Conservation (phyloP, 2,329 filamentous ascomycete species). For the Cordyceps cateniannulata region DNA sequence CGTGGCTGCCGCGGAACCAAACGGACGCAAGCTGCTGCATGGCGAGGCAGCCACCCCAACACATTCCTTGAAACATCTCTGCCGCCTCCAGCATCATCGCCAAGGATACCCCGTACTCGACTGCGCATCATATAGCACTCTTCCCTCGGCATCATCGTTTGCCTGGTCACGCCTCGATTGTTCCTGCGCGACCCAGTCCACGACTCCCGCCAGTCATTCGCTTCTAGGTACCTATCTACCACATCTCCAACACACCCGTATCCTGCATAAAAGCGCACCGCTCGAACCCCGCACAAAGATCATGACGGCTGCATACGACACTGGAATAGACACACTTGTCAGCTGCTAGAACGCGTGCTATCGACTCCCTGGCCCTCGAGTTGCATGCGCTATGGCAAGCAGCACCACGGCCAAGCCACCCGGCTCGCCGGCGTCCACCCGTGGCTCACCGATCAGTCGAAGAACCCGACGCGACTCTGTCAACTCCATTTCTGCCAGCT, state of each 20-base stretch:
- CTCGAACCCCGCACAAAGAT: not conserved
- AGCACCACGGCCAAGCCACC: conserved; percentile 24
- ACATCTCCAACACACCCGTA: not conserved
- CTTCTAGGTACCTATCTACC: not conserved
- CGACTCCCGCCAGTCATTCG: not conserved
- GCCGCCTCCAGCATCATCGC: not conserved
- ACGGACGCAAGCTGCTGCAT: conserved; percentile 1
- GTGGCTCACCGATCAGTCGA: conserved; percentile 25
- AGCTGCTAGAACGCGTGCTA: not conserved
- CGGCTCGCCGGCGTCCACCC: conserved; percentile 22
- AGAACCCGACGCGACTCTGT: conserved; percentile 33
- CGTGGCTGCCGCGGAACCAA: not conserved
- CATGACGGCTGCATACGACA: conserved; percentile 1
- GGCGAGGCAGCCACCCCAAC: conserved; percentile 7
- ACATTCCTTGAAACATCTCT: not conserved
- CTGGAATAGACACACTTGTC: not conserved
- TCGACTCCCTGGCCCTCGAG: not conserved
- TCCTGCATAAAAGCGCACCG: not conserved
- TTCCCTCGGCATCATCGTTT: not conserved
- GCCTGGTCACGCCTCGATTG: not conserved
- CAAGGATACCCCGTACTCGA: not conserved
- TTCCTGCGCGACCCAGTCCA: not conserved
- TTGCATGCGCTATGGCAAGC: conserved; percentile 23
- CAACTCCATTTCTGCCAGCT: conserved; percentile 34
- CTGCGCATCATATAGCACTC: not conserved